Conservation (phyloP, 2,329 filamentous ascomycete species). For the Colletotrichum magnum region DNA sequence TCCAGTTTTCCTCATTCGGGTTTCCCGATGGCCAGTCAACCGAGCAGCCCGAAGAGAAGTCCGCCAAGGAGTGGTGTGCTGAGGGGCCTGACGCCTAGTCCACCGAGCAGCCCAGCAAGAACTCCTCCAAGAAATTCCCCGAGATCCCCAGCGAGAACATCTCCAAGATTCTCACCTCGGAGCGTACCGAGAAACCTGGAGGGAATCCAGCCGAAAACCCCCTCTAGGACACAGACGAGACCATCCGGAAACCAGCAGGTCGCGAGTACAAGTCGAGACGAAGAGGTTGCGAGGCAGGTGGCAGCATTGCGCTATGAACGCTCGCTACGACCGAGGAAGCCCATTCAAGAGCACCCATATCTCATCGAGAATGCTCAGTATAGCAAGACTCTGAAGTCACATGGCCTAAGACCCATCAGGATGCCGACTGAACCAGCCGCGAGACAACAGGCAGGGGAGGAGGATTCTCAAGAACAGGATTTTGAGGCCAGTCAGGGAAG, state of each 20-base stretch:
- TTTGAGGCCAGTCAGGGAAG: constrained; percentile 66
- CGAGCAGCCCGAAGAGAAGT: constrained; percentile 40
- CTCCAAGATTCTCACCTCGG: neutral
- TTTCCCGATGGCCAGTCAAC: neutral
- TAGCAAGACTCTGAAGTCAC: constrained; percentile 65
- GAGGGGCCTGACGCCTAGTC: constrained; percentile 30
- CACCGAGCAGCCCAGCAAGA: constrained; percentile 22
- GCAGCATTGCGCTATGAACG: constrained; percentile 56
- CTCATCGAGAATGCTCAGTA: constrained; percentile 69
- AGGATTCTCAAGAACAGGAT: constrained; percentile 64
- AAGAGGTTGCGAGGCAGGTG: constrained; percentile 40
- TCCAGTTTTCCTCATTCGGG: constrained; percentile 5
- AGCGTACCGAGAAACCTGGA: neutral
- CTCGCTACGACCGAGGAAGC: constrained; percentile 71
- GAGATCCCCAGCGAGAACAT: neutral
- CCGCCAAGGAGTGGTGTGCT: neutral
- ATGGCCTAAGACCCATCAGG: constrained; percentile 67
- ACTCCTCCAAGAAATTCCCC: neutral
- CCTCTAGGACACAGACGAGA: neutral
- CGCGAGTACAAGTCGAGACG: constrained; percentile 7
- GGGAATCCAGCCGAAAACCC: neutral
- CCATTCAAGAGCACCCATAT: constrained; percentile 74
- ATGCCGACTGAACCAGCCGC: constrained; percentile 52
- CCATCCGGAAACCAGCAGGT: neutral
- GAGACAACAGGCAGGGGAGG: constrained; percentile 49